phyloP scores from a whole-genome alignment of 192 early-diverging fungal species.

The Tieghemiomyces parasiticus region DNA sequence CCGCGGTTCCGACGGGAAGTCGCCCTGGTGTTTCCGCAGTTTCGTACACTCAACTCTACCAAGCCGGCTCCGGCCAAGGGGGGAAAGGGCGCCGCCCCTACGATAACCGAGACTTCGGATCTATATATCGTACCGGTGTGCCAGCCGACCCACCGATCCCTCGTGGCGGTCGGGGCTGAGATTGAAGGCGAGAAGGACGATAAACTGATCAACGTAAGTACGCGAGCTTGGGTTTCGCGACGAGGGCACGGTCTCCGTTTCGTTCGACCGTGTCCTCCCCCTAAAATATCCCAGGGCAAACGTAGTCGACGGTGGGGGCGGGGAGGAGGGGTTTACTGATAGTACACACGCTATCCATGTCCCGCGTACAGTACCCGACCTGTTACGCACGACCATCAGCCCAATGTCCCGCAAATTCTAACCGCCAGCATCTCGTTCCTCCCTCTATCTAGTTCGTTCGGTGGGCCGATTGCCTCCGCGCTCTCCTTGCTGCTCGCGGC shows the following conservation, averaged over 20 bases:
- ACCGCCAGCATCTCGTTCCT: no score
- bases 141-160: slow-evolving; percentile 54
- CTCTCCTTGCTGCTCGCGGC: slow-evolving; percentile 33
- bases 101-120: slow-evolving; percentile 18
- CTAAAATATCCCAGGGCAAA: background rate
- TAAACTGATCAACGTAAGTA: slow-evolving; percentile 57
- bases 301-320: no score
- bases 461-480: slow-evolving; percentile 46
- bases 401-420: no score
- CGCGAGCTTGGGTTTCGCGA: background rate
- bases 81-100: background rate
- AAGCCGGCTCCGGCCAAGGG: background rate
- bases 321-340: no score
- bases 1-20: background rate
- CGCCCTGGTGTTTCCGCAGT: background rate
- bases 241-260: slow-evolving; percentile 7
- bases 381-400: no score
- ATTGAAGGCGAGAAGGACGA: slow-evolving; percentile 70
- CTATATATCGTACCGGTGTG: slow-evolving; percentile 70
- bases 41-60: background rate
- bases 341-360: no score
- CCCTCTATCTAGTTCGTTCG: slow-evolving; percentile 67
- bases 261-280: background rate
- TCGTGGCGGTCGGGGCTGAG: slow-evolving; percentile 53
- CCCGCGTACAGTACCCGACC: no score